These are phyloP conservation scores for Aureobasidium sp. DNA, from an alignment of 2,329 filamentous ascomycete species.

Conservation along the genomic window DNA sequence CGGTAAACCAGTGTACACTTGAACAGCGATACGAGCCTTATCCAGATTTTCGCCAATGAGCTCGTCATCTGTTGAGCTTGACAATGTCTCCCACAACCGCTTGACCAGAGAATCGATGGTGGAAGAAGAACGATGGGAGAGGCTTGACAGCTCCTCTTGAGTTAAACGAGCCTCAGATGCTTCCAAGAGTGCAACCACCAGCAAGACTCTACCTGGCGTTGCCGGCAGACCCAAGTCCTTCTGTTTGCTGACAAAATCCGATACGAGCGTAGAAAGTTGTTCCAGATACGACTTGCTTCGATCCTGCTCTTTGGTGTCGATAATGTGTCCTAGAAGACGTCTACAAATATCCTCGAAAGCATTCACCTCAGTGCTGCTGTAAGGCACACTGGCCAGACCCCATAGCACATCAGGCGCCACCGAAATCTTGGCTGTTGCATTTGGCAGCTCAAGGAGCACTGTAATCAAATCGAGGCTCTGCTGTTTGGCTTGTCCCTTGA, in stretches of 20 bases:
- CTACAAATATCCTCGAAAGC: background rate
- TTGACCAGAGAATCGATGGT: constrained; percentile 2
- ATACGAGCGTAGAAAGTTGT: background rate
- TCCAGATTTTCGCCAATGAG: background rate
- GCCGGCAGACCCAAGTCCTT: background rate
- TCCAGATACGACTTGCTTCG: constrained; percentile 16
- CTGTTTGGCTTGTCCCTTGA: background rate
- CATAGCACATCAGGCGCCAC: background rate
- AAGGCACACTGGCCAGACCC: background rate
- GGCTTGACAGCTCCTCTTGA: background rate
- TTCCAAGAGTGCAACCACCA: background rate
- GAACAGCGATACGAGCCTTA: background rate
- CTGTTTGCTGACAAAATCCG: background rate
- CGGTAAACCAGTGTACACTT: background rate
- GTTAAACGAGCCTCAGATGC: background rate
- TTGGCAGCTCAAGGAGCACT: constrained; percentile 16
- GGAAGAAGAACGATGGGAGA: constrained; percentile 6
- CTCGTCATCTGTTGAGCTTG: background rate
- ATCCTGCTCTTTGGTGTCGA: constrained; percentile 21
- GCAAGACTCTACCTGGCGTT: background rate
- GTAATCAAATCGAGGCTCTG: constrained; percentile 11
- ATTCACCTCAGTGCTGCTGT: background rate
- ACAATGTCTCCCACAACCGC: background rate
- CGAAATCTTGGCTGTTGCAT: constrained; percentile 16
- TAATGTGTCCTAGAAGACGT: constrained; percentile 16